Evolutionary conservation across 768 basidiomycete genomes (phyloP).

Genomic region (Infundibulicybe gibba): DNA sequence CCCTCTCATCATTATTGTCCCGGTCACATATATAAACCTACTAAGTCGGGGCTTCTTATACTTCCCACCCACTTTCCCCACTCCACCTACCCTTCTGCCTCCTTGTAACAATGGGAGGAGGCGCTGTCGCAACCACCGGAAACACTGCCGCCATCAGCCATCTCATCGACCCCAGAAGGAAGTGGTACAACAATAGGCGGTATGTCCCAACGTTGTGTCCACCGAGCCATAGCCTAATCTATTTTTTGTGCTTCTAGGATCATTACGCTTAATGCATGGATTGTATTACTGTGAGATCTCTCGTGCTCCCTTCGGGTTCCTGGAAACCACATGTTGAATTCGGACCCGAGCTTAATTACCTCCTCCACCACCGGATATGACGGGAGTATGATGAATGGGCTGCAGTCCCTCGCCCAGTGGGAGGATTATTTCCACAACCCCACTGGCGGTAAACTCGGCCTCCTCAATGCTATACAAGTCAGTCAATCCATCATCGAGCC

Average conservation of each 20-base stretch:
- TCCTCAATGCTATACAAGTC: conserved; percentile 75
- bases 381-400: conserved; percentile 78
- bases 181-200: too few species aligned
- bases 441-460: conserved; percentile 52
- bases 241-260: conserved; percentile 32
- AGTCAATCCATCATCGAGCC: conserved; percentile 8
- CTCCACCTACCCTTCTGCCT: too few species aligned
- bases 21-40: too few species aligned
- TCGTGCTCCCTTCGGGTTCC: background rate
- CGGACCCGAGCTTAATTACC: conserved; percentile 53
- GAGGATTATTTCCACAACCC: conserved; percentile 56
- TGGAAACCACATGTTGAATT: background rate
- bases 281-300: conserved; percentile 52
- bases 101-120: conserved; percentile 49
- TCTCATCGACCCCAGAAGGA: too few species aligned
- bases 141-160: conserved; percentile 34
- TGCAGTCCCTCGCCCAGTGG: conserved; percentile 70
- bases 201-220: conserved; percentile 23
- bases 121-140: conserved; percentile 35
- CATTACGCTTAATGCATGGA: conserved; percentile 66
- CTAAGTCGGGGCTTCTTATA: too few species aligned
- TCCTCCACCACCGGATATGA: conserved; percentile 77
- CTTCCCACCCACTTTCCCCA: too few species aligned
- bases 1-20: too few species aligned
- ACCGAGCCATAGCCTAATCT: background rate